phyloP scores from a whole-genome alignment of 1,284 basidiomycete species.

The Mycena sp. region DNA sequence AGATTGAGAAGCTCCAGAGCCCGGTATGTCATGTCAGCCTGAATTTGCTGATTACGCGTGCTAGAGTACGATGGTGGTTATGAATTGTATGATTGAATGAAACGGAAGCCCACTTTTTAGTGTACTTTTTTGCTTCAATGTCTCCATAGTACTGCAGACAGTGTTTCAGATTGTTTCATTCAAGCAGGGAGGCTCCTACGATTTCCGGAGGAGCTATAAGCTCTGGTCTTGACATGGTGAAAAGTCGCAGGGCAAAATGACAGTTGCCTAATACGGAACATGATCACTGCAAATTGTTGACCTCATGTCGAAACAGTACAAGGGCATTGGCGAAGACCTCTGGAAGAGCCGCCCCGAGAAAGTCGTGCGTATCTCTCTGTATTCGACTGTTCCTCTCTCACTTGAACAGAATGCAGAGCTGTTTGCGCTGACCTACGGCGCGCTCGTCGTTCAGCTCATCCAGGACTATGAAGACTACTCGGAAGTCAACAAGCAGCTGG shows the following conservation, averaged over 20 bases:
- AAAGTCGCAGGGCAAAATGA: conserved; percentile 10
- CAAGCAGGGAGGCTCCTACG: conserved; percentile 58
- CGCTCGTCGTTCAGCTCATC: conserved; percentile 97
- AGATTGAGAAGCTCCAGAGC: conserved; percentile 92
- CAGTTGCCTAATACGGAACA: conserved; percentile 16
- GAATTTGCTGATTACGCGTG: conserved; percentile 96
- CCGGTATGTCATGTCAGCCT: conserved; percentile 97
- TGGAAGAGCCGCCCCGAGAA: conserved; percentile 93
- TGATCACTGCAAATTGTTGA: background rate
- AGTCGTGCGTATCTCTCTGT: conserved; percentile 66
- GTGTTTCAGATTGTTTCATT: background rate
- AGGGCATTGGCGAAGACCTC: conserved; percentile 87
- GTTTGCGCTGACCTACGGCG: conserved; percentile 97
- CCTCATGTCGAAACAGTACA: conserved; percentile 71
- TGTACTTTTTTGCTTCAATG: conserved; percentile 95
- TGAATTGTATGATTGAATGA: background rate
- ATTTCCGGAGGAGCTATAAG: conserved; percentile 97
- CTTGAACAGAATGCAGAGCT: conserved; percentile 89
- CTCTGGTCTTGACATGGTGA: conserved; percentile 92
- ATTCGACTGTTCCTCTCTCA: conserved; percentile 26
- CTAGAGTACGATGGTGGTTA: conserved; percentile 50
- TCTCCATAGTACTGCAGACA: conserved; percentile 92
- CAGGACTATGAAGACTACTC: conserved; percentile 99
- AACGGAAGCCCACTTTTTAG: conserved; percentile 79
- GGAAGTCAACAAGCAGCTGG: conserved; percentile 87